Conservation (phyloP, 1,284 basidiomycete species). For the Rhodotorula sp. region DNA sequence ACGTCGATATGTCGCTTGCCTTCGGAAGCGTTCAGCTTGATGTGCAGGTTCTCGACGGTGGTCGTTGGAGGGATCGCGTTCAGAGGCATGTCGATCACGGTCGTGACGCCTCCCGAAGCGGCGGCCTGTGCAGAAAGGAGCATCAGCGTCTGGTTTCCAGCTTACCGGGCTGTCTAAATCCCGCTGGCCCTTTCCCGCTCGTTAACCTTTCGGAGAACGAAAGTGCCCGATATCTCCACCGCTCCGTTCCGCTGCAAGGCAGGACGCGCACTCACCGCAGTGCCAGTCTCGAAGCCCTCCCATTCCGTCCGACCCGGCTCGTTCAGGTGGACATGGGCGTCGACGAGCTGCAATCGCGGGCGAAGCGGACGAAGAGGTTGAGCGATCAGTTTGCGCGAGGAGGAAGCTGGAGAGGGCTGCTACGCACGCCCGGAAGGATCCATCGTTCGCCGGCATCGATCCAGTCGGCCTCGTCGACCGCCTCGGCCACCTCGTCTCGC, state of each 20-base stretch:
- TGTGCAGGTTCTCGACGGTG: slow-evolving; percentile 67
- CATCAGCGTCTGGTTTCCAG: no score
- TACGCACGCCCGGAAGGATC: slow-evolving; percentile 78
- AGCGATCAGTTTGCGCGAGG: neutral
- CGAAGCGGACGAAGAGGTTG: neutral
- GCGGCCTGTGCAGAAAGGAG: slow-evolving; percentile 59
- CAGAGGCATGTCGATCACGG: slow-evolving; percentile 90
- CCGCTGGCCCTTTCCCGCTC: no score
- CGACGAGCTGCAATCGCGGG: slow-evolving; percentile 30
- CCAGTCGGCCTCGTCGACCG: slow-evolving; percentile 50
- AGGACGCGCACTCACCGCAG: slow-evolving; percentile 47
- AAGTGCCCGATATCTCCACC: neutral
- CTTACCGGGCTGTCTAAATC: no score
- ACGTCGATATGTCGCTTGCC: slow-evolving; percentile 79
- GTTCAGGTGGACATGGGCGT: slow-evolving; percentile 73
- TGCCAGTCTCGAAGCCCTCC: slow-evolving; percentile 92
- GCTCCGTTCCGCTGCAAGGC: neutral
- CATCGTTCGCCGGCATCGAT: slow-evolving; percentile 64
- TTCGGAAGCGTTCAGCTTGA: slow-evolving; percentile 67
- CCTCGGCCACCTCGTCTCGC: neutral
- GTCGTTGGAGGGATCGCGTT: slow-evolving; percentile 94
- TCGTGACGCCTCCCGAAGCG: slow-evolving; percentile 83
- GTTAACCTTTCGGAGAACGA: neutral
- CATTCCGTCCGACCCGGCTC: slow-evolving; percentile 87
- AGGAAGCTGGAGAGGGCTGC: no score